These are phyloP conservation scores for Gentiana straminea DNA, from an alignment of 257 asterid genomes.

Conservation along the genomic window DNA sequence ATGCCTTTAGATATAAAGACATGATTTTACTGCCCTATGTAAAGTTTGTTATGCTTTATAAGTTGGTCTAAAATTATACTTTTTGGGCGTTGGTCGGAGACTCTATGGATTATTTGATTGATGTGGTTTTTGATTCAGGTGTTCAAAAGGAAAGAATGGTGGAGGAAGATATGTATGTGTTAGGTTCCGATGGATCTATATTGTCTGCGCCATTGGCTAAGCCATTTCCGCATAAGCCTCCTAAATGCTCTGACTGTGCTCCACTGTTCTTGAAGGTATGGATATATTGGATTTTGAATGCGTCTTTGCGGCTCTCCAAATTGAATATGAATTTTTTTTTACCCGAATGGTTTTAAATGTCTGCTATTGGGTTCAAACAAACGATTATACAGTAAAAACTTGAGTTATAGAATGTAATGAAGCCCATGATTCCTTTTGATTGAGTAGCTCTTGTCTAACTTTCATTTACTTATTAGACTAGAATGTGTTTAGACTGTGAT, in stretches of 20 bases:
- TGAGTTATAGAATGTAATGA: neutral
- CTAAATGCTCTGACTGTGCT: slow-evolving; percentile 83
- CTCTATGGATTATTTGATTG: neutral
- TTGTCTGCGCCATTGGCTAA: slow-evolving; percentile 39
- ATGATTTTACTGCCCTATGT: neutral
- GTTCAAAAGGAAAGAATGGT: slow-evolving; percentile 94
- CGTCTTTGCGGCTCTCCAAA: too few relatives aligned
- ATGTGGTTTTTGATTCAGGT: slow-evolving; percentile 22
- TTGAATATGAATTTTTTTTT: too few relatives aligned
- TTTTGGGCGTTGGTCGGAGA: neutral
- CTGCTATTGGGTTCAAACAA: too few relatives aligned
- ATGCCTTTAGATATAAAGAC: neutral
- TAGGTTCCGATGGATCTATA: slow-evolving; percentile 54
- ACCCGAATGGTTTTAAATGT: too few relatives aligned
- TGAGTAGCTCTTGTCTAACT: too few relatives aligned
- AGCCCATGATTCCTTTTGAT: neutral
- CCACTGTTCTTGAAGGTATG: slow-evolving; percentile 81
- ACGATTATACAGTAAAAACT: too few relatives aligned
- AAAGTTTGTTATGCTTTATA: neutral
- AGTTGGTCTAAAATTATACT: too few relatives aligned
- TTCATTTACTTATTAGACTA: too few relatives aligned
- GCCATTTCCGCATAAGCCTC: slow-evolving; percentile 71
- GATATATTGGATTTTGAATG: too few relatives aligned
- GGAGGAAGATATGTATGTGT: slow-evolving; percentile 68
- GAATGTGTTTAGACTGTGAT: too few relatives aligned